Percentiles rank a stretch among this genome's conserved stretches.
Conservation (phyloP, 169 alveolate genomes). For the Eimeria zaria region DNA sequence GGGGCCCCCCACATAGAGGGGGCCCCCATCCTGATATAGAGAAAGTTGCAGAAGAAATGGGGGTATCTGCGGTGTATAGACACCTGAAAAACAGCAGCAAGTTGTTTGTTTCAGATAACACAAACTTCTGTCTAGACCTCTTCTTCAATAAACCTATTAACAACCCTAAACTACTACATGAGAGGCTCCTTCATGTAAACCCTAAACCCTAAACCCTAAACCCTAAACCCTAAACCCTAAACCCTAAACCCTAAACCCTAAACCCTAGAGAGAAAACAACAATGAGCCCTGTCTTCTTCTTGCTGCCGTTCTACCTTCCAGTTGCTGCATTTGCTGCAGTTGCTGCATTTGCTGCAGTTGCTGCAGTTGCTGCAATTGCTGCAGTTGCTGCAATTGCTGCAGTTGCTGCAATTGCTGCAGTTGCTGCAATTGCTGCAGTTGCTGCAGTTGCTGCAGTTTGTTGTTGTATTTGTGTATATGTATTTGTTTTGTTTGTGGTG, state of each 20-base stretch:
- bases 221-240: constrained; percentile 7
- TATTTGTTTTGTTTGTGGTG: no score
- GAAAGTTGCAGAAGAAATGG: background rate
- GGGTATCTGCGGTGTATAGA: constrained; percentile 50
- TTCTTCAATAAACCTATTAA: constrained; percentile 15
- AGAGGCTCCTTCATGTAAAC: constrained; percentile 1
- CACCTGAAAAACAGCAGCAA: background rate
- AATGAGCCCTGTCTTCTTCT: no score
- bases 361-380: constrained; percentile 14
- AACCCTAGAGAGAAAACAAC: background rate
- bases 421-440: background rate
- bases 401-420: background rate
- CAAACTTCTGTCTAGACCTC: constrained; percentile 63
- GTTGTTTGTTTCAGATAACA: constrained; percentile 66
- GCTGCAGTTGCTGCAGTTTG: no score
- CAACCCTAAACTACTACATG: constrained; percentile 7
- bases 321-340: background rate
- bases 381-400: background rate
- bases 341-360: background rate
- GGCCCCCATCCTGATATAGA: background rate
- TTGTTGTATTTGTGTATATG: no score
- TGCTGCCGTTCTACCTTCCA: background rate
- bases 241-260: constrained; percentile 17
- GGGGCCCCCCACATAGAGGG: background rate
- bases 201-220: background rate